Evolutionary conservation across 495 filamentous ascomycete species (phyloP).

Genomic region (Corynascus novoguineensis): DNA sequence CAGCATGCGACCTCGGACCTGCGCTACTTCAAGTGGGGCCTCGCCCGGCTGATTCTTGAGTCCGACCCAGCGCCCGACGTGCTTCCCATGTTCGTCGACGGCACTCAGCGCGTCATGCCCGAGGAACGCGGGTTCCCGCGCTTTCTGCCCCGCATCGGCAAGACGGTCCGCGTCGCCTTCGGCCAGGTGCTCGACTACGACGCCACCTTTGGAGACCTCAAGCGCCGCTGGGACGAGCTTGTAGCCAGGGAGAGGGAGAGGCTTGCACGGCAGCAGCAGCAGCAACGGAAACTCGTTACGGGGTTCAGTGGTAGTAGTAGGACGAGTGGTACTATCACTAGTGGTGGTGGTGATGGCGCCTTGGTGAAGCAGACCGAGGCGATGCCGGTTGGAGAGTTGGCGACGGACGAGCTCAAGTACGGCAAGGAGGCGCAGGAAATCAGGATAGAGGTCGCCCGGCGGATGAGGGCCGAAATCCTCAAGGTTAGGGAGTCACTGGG

Average conservation of each 20-base stretch:
- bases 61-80: constrained; percentile 74
- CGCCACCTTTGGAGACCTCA: constrained; percentile 58
- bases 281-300: too few relatives aligned
- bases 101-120: constrained; percentile 77
- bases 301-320: neutral
- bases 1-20: constrained; percentile 73
- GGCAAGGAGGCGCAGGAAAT: constrained; percentile 68
- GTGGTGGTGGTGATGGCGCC: neutral
- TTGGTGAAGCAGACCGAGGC: constrained; percentile 37
- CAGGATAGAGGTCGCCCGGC: constrained; percentile 72
- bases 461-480: constrained; percentile 71
- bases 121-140: constrained; percentile 74
- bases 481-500: constrained; percentile 63
- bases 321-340: neutral
- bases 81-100: constrained; percentile 91
- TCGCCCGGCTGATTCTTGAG: constrained; percentile 84
- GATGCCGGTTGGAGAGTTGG: constrained; percentile 53
- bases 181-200: constrained; percentile 59
- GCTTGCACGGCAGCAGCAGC: too few relatives aligned
- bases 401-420: constrained; percentile 48
- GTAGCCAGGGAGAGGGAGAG: constrained; percentile 29
- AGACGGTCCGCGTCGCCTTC: constrained; percentile 69
- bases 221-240: constrained; percentile 61
- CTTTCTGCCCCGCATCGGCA: constrained; percentile 69
- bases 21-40: constrained; percentile 97